Evolutionary conservation across 345 rosid genomes (phyloP), one percentile per base, ranked within the genome.

Genomic region (Iberis pinnata): DNA sequence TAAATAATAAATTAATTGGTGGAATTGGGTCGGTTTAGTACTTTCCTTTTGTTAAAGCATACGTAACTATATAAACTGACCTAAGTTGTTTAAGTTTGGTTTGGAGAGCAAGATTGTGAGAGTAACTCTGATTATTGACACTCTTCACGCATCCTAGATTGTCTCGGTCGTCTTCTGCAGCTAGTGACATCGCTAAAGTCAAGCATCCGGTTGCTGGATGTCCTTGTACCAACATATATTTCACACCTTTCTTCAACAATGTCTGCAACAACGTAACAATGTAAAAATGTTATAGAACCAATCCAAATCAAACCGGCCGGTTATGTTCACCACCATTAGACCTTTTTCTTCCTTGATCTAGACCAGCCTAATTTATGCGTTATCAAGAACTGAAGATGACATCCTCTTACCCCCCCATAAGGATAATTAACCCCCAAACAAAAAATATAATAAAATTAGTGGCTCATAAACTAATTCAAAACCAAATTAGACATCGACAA

Each of bases 171-270:
- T 75, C 69, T 35, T 75, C 69, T 0, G 76, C 17, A 20, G 93
- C 75, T 10, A 90, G 60, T 1, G 73, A 15, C 89, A 90, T 59
- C 20, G 92, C 24, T 50, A 87, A 63, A 8, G 98, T 70, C 67
- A 87, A 75, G 79, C 96, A 90, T 24, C 98, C 95, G 5, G 84
- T 47, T 2, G 78, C 43, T 0, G 96, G 98, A 35, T 80, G 81
- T 15, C 86, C 81, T 78, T 92, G 89, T 3, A 92, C 95, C 18
- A 81, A 76, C 61, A 92, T 59, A 67, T 78, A 64, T 37, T 77
- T 83, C 47, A 80, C 89, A 7, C 98, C 98, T 60, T 73, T 83
- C 41, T 65, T 71, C 70, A 92, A 53, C 66, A 92, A 14, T 14
- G 64, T 67, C 96, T 90, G 84, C 64, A 73, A 9, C 48, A 17